Evolutionary conservation across 208 protist species (phyloP), one percentile per base, ranked within the genome.

Genomic region (Angomonas ambiguus): DNA sequence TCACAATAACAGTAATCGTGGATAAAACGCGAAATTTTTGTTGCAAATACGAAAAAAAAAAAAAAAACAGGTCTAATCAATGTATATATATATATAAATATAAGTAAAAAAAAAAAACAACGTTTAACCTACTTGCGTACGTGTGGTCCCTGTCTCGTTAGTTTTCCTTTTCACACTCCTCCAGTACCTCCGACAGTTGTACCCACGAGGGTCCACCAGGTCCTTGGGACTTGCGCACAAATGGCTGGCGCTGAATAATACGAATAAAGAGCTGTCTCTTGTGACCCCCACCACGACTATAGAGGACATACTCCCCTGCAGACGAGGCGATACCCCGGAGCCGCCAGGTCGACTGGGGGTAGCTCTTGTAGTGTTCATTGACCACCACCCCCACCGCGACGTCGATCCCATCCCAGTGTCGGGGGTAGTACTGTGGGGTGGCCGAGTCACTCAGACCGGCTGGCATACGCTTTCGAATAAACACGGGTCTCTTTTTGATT

Each of bases 221-320:
- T 41, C 48, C 56, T 67, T 70, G 24, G 67, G 68, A n/a, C 31
- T 62, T 62, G 1, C 83, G 77, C n/a, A 89, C 58, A 51, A 94
- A 77, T 8, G 90, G 35, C 22, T 71, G 62, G 13, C 63, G 32
- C 49, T 84, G 85, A n/a, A 91, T 67, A 48, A 83, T 66, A 35
- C 85, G 79, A 3, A 88, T 63, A 58, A 80, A 80, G 4, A 94
- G 31, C 5, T 89, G 34, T 25, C 51, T 38, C 63, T 85, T 87
- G 28, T 69, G 25, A 2, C 65, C 71, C 10, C 32, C 71, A 13
- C 69, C 51, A 8, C 70, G 73, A 64, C 88, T 79, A 71, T 88
- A 89, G 24, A 91, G 48, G 0, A 91, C 76, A 67, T 93, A 93
- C 77, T 87, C 80, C n/a, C 89, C 86, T 1, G 68, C 48, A 20